Base-by-base conservation (phyloP, 2,329 filamentous ascomycete species). In the Pyrenophora seminiperda region DNA sequence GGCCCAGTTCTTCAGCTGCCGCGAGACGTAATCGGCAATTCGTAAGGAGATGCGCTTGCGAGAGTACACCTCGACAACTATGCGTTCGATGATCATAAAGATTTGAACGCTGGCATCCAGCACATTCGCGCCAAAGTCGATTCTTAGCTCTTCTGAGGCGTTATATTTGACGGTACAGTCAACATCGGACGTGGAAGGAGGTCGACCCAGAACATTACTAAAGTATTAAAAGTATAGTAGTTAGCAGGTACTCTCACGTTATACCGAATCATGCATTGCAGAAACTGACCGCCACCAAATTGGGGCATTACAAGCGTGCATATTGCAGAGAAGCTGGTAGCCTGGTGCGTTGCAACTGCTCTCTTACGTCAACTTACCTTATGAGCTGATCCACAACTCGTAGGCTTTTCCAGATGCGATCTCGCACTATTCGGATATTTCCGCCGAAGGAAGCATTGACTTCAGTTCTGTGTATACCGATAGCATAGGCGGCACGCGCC, bases 331-430 rank as follows among this genome's bases (percentile, higher is more conserved):
- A 27, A 11, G 9, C 24, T 27, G 24, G 24, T 27, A 10, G 24
- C 4, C 13, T 27, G 24, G 13, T 27, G 24, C 24, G 10, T 27
- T 10, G 10, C 10, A 11, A 27, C 24, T 9, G 9, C 3, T 19
- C 11, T 27, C 15, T 36, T 18, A 3, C 13, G 6, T 18, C 2
- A 7, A 15, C 41, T 18, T 20, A 42, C 48, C 48, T 51, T 15
- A 81, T 76, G 30, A 80, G 78, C 43, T 81, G 67, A 49, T 81
- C 79, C 41, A 81, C 73, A 43, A 81, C 76, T 2, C 79, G 75
- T 4, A 81, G 65, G 55, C 78, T 81, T 59, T 79, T 81, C 79
- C 79, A 82, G 15, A 81, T 77, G 3, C 78, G 73, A 53, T 81
- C 77, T 47, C 79, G 67, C 4, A 75, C 72, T 20, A 68, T 58